Evolutionary conservation across 306 rosid genomes (phyloP), one percentile per base, ranked within the genome.

Genomic region (Coriaria nepalensis): DNA sequence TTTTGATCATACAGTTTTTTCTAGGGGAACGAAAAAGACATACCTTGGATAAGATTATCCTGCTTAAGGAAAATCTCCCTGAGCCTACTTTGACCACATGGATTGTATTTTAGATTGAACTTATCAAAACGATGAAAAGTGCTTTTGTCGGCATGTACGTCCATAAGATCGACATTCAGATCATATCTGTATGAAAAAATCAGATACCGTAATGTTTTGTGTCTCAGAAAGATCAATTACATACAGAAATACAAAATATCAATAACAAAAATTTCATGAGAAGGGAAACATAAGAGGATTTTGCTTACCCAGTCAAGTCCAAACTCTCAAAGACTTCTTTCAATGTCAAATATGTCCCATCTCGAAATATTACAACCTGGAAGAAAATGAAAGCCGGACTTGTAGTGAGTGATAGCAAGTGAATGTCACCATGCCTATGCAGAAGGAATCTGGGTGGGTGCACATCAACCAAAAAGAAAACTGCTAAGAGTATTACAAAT

Each of bases 31-130:
- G 33, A 20, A 20, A 20, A 20, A 20, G 29, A 20, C 85, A 51
- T 58, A 86, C 96, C 96, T 73, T 86, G 96, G 62, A 86, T 86
- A 66, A 86, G 93, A 64, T 86, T 86, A 68, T 86, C 96, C 71
- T 86, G 96, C 75, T 86, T 86, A 62, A 86, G 68, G 68, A 86
- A 86, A 71, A 86, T 86, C 74, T 86, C 96, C 63, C 96, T 69
- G 35, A 86, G 93, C 72, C 96, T 76, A 61, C 96, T 86, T 71
- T 86, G 96, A 52, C 96, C 96, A 69, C 93, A 86, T 38, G 96
- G 96, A 72, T 86, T 86, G 68, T 86, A 86, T 79, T 86, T 86
- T 4, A 86, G 74, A 75, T 86, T 86, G 83, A 86, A 86, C 49
- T 86, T 86, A 75, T 86, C 96, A 72, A 86, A 86, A 58, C 96